phyloP scores from a whole-genome alignment of 192 early-diverging fungal species.

The Helicostylum pulchrum region DNA sequence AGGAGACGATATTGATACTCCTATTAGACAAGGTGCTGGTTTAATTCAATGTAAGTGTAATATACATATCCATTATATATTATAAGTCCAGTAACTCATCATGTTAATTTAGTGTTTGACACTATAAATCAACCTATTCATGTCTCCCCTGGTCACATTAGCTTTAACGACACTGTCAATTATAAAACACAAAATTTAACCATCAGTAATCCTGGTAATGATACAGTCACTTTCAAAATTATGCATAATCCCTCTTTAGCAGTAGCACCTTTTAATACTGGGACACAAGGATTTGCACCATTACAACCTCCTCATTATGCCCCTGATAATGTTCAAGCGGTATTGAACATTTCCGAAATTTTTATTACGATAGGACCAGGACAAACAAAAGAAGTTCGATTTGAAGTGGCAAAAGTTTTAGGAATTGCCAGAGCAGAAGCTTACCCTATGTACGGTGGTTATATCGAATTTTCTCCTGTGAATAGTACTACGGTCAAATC shows the following conservation, averaged over 20 bases:
- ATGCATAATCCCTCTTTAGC: slow-evolving; percentile 33
- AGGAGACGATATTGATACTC: slow-evolving; percentile 25
- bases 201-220: slow-evolving; percentile 39
- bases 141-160: slow-evolving; percentile 45
- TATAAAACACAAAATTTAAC: slow-evolving; percentile 30
- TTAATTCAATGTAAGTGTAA: slow-evolving; percentile 40
- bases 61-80: neutral
- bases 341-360: neutral
- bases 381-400: neutral
- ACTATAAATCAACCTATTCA: slow-evolving; percentile 33
- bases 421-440: slow-evolving; percentile 20
- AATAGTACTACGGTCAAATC: slow-evolving; percentile 15
- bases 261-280: slow-evolving; percentile 34
- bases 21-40: slow-evolving; percentile 50
- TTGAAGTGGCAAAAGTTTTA: neutral
- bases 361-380: slow-evolving; percentile 12
- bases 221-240: slow-evolving; percentile 32
- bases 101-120: slow-evolving; percentile 25
- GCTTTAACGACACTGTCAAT: slow-evolving; percentile 49
- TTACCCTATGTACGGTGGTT: slow-evolving; percentile 46
- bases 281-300: slow-evolving; percentile 6
- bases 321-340: slow-evolving; percentile 10
- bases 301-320: slow-evolving; percentile 13
- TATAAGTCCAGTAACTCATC: neutral
- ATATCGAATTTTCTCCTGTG: slow-evolving; percentile 31